Percentiles rank a stretch among this genome's conserved stretches.
phyloP scores from a whole-genome alignment of 73 alveolate species.

The Tetrahymena borealis region DNA sequence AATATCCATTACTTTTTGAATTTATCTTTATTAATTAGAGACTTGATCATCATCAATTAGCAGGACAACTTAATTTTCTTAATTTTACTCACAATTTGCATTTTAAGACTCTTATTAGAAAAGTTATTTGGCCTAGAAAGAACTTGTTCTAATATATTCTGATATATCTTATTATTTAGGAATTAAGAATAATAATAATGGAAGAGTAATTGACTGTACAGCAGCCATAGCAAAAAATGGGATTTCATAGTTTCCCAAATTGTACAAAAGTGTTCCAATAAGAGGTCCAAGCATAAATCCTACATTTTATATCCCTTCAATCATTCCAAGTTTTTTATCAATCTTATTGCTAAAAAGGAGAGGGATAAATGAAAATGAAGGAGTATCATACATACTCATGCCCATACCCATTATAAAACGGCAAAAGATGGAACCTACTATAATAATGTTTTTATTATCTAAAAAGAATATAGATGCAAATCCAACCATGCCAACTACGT shows the following conservation, averaged over 20 bases:
- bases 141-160: not conserved
- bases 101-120: not conserved
- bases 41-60: too few species aligned
- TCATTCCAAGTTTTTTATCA: not conserved
- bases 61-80: too few species aligned
- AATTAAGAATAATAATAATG: not conserved
- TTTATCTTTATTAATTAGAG: too few species aligned
- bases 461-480: not conserved
- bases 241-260: not conserved
- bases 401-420: not conserved
- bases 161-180: not conserved
- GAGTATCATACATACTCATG: not conserved
- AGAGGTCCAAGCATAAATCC: not conserved
- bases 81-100: too few species aligned
- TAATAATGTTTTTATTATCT: not conserved
- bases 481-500: not conserved
- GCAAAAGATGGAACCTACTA: not conserved
- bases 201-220: not conserved
- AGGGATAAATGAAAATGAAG: not conserved
- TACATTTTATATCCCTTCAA: not conserved
- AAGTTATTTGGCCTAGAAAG: not conserved
- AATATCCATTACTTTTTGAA: too few species aligned
- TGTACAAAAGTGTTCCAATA: not conserved
- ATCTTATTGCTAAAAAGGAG: not conserved
- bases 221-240: not conserved